Evolutionary conservation across 164 flowering plant genomes (phyloP).

Genomic region (Chimonanthus praecox): DNA sequence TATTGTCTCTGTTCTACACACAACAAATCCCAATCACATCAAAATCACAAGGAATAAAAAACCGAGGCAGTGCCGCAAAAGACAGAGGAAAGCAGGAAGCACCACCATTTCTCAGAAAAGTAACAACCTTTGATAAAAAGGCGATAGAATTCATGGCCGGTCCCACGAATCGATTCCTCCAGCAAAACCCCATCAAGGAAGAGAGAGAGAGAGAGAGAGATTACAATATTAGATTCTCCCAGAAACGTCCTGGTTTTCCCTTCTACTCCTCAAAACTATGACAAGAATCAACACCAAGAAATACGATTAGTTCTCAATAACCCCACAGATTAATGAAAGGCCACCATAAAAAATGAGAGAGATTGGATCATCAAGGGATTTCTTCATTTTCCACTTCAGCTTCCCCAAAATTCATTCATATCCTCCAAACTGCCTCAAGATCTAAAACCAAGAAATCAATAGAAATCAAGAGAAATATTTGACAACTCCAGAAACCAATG

Average conservation of each 20-base stretch:
- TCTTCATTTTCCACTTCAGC: neutral
- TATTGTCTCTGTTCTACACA: neutral
- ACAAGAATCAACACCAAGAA: no score
- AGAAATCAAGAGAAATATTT: neutral
- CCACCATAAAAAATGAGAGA: neutral
- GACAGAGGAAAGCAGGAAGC: neutral
- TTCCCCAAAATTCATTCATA: neutral
- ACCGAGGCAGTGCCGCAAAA: neutral
- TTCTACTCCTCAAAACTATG: no score
- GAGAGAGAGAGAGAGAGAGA: no score
- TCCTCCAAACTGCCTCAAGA: neutral
- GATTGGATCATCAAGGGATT: neutral
- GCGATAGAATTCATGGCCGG: neutral
- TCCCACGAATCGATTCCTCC: slow-evolving; percentile 7
- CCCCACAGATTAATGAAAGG: no score
- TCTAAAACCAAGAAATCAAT: neutral
- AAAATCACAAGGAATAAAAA: neutral
- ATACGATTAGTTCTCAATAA: no score
- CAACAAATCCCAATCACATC: neutral
- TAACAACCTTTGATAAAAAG: neutral
- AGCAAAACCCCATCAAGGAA: neutral
- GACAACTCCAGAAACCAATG: neutral
- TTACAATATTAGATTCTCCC: no score
- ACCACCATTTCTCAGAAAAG: neutral
- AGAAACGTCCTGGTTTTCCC: no score